phyloP scores from a whole-genome alignment of 805 yeast genomes.

The Metahyphopichia silvanorum region DNA sequence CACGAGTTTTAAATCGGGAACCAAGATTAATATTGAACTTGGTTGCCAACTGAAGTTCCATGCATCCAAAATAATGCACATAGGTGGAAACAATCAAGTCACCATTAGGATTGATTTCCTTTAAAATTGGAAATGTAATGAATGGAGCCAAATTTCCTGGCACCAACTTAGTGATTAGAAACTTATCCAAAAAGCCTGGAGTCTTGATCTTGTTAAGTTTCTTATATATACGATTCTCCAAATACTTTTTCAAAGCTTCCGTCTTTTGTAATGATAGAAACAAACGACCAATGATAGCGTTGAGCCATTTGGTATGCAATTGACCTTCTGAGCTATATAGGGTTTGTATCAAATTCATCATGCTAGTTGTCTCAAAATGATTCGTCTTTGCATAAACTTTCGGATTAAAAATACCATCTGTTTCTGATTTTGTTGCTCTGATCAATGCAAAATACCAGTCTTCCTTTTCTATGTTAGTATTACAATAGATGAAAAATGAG shows the following conservation, averaged over 20 bases:
- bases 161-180: slow-evolving; percentile 65
- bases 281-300: slow-evolving; percentile 80
- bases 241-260: slow-evolving; percentile 53
- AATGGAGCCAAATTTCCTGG: slow-evolving; percentile 83
- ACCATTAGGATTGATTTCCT: slow-evolving; percentile 78
- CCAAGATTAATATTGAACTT: slow-evolving; percentile 75
- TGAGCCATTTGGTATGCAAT: slow-evolving; percentile 82
- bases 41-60: slow-evolving; percentile 75
- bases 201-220: slow-evolving; percentile 76
- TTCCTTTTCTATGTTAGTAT: slow-evolving; percentile 79
- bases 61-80: slow-evolving; percentile 70
- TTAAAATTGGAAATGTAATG: slow-evolving; percentile 67
- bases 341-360: slow-evolving; percentile 70
- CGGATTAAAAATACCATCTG: slow-evolving; percentile 37
- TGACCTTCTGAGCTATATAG: slow-evolving; percentile 83
- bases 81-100: slow-evolving; percentile 57
- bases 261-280: slow-evolving; percentile 78
- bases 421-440: slow-evolving; percentile 58
- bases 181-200: slow-evolving; percentile 85
- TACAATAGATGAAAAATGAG: slow-evolving; percentile 64
- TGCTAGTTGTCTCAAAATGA: slow-evolving; percentile 67
- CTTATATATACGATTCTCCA: slow-evolving; percentile 59
- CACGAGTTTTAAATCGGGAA: slow-evolving; percentile 68
- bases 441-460: slow-evolving; percentile 88
- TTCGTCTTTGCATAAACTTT: slow-evolving; percentile 65